Base-by-base conservation (phyloP, 2,329 filamentous ascomycete species). In the Podosphaera leucotricha region DNA sequence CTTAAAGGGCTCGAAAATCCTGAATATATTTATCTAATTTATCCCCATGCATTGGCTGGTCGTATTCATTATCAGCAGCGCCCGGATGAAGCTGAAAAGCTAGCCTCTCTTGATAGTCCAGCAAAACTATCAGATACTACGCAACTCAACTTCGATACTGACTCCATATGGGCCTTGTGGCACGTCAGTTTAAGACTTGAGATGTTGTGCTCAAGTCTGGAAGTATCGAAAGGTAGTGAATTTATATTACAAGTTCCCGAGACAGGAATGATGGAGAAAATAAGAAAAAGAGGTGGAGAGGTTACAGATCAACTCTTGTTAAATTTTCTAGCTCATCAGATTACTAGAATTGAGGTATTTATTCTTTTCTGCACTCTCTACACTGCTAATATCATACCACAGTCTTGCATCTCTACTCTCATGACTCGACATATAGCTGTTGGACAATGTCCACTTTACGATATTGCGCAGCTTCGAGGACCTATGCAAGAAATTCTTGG, bases 1-100 rank as follows among this genome's bases (percentile, higher is more conserved):
- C 69, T 98, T 46, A 98, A 98, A 63, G 90, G 90, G 24, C 75
- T 98, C 11, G 90, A 98, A 61, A 98, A 98, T 57, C 87, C 90
- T 0, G 90, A 98, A 60, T 79, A 85, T 48, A 79, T 98, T 52
- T 95, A 93, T 62, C 77, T 92, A 46, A 80, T 98, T 59, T 98
- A 94, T 59, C 87, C 90, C 2, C 85, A 93, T 59, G 74, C 80
- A 0, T 71, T 98, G 26, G 75, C 81, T 11, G 84, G 83, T 35
- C 79, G 90, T 48, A 77, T 85, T 47, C 71, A 79, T 13, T 70
- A 77, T 33, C 81, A 86, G 45, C 56, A 55, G 38, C 47, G 53
- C 13, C 41, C 55, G 3, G 48, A 46, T 1, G 48, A 57, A 20
- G 50, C 42, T 2, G 52, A 55, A 6, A 53, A 57, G 47, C 67